Conservation (phyloP, 495 filamentous ascomycete genomes). For the Aspergillus heteromorphus region DNA sequence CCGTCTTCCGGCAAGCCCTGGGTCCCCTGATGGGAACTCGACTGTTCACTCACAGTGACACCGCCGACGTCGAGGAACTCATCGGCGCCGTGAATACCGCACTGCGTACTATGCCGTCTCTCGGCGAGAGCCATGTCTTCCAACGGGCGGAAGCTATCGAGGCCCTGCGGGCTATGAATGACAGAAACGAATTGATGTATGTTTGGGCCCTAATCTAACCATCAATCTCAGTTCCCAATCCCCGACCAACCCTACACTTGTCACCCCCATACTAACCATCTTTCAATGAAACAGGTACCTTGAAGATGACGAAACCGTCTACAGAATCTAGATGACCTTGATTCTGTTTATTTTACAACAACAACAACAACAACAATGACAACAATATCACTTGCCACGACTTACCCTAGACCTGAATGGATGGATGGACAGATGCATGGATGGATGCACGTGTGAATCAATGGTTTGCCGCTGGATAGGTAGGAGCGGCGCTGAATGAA, state of each 20-base stretch:
- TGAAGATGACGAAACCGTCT: conserved; percentile 47
- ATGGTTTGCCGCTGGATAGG: too few relatives aligned
- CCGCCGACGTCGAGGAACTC: conserved; percentile 66
- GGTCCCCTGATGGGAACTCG: conserved; percentile 73
- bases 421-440: too few relatives aligned
- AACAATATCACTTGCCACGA: too few relatives aligned
- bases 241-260: too few relatives aligned
- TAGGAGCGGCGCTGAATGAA: too few relatives aligned
- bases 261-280: conserved; percentile 7
- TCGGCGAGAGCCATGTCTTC: conserved; percentile 53
- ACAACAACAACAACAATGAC: too few relatives aligned
- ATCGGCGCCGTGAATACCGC: conserved; percentile 74
- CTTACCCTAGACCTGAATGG: too few relatives aligned
- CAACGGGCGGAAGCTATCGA: conserved; percentile 63
- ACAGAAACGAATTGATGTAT: conserved; percentile 88
- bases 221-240: background rate
- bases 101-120: conserved; percentile 36
- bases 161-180: conserved; percentile 74
- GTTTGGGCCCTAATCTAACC: conserved; percentile 27
- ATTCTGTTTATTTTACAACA: too few relatives aligned
- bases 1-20: conserved; percentile 70
- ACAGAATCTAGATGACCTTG: conserved; percentile 37
- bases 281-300: conserved; percentile 38
- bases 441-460: too few relatives aligned
- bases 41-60: conserved; percentile 72